Base-by-base conservation (phyloP, 1,139 yeast species). In the Oligophagozyma castellii region DNA sequence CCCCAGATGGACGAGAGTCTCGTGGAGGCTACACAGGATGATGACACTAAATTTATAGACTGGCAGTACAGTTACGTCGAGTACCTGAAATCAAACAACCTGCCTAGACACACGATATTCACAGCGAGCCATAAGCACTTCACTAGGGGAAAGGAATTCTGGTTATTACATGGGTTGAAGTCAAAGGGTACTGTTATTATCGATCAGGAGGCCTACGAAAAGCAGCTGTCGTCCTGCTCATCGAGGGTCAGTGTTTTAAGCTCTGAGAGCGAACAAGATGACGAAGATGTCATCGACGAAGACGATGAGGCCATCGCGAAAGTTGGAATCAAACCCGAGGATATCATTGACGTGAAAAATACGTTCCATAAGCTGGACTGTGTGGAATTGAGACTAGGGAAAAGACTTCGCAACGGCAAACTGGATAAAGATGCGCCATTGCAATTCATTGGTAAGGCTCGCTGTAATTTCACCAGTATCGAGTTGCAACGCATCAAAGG, bases 51-150 rank as follows among this genome's bases (percentile, higher is more conserved):
- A 7, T 7, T 18, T 7, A 18, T 7, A 7, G 8, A 74, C 24
- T 50, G 61, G 4, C 49, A 56, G 13, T 10, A 7, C 20, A 18
- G 7, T 7, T 18, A 18, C 20, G 10, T 18, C 8, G 20, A 18
- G 20, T 18, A 30, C 13, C 34, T 44, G 11, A 29, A 31, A 6
- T 27, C 42, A 4, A 52, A 63, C 11, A 53, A 59, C 16, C 67
- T 80, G 28, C 94, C 94, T n/a, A 56, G 80, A 29, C 95, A 86
- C 50, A 86, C 96, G 0, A 61, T 93, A 37, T 86, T 86, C 51
- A 54, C 77, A 29, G 89, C 92, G 0, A 68, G 73, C 33, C 72
- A 75, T 6, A 51, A 58, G 14, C 64, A 56, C 11, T 73, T 78
- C 30, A 73, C 83, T 35, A 73, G 70, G 36, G 80, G 83, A 33